A percentile compares a stretch with the other conserved stretches of the same genome.
Evolutionary conservation across 176 grass and related monocot species (phyloP).

Genomic region (Triticum urartu): DNA sequence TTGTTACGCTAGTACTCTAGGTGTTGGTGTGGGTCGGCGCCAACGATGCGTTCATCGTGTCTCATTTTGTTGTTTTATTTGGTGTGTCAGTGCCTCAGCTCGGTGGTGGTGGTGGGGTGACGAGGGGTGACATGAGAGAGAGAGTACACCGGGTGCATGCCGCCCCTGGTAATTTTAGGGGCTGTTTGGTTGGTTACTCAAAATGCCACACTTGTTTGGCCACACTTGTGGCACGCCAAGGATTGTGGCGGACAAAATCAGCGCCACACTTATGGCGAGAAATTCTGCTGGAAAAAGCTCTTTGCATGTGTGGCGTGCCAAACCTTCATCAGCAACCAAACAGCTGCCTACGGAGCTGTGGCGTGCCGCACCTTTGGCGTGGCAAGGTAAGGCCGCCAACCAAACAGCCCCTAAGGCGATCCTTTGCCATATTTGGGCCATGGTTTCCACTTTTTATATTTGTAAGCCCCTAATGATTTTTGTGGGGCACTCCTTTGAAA

Average conservation of each 20-base stretch:
- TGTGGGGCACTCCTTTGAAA: neutral
- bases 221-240: no score
- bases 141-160: neutral
- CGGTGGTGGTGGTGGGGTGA: conserved; percentile 5
- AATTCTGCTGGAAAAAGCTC: no score
- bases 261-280: no score
- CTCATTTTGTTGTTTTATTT: conserved; percentile 46
- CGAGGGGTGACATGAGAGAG: conserved; percentile 1
- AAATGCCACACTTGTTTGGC: no score
- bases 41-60: conserved; percentile 28
- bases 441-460: neutral
- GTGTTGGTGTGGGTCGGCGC: conserved; percentile 33
- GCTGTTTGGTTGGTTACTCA: no score
- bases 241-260: no score
- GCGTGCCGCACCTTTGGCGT: no score
- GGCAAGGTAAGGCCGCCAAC: no score
- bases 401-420: neutral
- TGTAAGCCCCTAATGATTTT: neutral
- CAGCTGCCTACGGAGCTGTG: no score
- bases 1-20: neutral
- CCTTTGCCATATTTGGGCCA: neutral
- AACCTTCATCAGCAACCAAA: no score
- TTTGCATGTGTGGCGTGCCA: no score
- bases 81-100: neutral
- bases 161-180: neutral